phyloP scores from a whole-genome alignment of 1,284 basidiomycete genomes.

The Boletellus dicymbophilus region DNA sequence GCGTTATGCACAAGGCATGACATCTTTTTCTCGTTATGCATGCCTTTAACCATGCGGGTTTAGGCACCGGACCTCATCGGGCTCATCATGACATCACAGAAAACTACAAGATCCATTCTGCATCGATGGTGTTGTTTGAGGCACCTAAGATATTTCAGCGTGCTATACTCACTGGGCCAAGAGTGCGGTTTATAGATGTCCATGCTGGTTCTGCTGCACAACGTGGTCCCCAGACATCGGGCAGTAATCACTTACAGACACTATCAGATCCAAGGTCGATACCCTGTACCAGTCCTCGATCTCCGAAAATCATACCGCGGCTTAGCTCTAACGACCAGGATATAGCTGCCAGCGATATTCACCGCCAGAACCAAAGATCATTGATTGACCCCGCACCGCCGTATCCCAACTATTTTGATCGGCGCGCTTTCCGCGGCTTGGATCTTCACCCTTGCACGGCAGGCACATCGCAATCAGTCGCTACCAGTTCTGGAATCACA shows the following conservation, averaged over 20 bases:
- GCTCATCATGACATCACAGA: slow-evolving; percentile 81
- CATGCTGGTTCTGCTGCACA: background rate
- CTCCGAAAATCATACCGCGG: slow-evolving; percentile 5
- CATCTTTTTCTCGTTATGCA: background rate
- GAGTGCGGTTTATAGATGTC: slow-evolving; percentile 11
- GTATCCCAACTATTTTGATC: slow-evolving; percentile 6
- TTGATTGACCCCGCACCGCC: slow-evolving; percentile 17
- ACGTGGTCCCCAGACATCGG: background rate
- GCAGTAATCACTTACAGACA: background rate
- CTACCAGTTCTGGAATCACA: slow-evolving; percentile 11
- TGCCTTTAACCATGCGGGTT: slow-evolving; percentile 16
- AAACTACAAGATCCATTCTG: slow-evolving; percentile 76
- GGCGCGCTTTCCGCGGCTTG: background rate
- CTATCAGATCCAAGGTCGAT: background rate
- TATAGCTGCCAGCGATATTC: background rate
- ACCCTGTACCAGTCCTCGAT: slow-evolving; percentile 18
- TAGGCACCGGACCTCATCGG: slow-evolving; percentile 82
- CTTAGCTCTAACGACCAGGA: slow-evolving; percentile 5
- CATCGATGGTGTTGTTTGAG: slow-evolving; percentile 75
- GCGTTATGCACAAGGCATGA: slow-evolving; percentile 75
- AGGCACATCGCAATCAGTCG: slow-evolving; percentile 12
- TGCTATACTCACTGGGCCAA: slow-evolving; percentile 9
- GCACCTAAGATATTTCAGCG: slow-evolving; percentile 35
- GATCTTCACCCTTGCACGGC: background rate
- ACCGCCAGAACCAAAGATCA: background rate